These are phyloP conservation scores for Fusarium tanahbumbuense DNA, from an alignment of 2,329 filamentous ascomycete species.

Conservation along the genomic window DNA sequence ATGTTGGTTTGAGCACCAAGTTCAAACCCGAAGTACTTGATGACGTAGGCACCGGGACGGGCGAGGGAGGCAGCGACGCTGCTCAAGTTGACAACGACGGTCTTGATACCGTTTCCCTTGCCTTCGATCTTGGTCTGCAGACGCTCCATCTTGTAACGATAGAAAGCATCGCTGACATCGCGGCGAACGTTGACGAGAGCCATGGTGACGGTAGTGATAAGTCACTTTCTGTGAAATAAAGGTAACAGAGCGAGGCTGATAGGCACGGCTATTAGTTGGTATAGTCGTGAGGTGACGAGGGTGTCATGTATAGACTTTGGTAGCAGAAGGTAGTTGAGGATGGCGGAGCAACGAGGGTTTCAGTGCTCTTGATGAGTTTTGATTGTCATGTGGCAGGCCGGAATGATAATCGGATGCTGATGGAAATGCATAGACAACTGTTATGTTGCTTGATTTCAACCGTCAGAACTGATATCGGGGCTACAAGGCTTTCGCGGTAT, in stretches of 20 bases:
- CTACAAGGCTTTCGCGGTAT: constrained; percentile 95
- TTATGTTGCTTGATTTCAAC: constrained; percentile 70
- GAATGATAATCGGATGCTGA: constrained; percentile 60
- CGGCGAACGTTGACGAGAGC: constrained; percentile 98
- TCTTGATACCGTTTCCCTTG: constrained; percentile 99
- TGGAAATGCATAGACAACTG: constrained; percentile 68
- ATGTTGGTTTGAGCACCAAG: constrained; percentile 98
- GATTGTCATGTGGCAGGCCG: constrained; percentile 67
- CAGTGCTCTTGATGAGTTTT: constrained; percentile 66
- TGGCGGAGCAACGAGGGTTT: constrained; percentile 59
- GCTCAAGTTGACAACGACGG: constrained; percentile 93
- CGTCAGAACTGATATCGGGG: constrained; percentile 89
- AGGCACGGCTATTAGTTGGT: constrained; percentile 35
- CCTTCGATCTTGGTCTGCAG: constrained; percentile 99
- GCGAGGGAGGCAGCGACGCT: constrained; percentile 92
- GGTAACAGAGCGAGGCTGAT: constrained; percentile 31
- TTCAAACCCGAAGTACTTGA: constrained; percentile 99
- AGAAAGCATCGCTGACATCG: constrained; percentile 98
- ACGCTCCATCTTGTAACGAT: constrained; percentile 99
- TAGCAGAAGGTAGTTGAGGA: constrained; percentile 51
- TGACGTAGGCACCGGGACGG: constrained; percentile 92
- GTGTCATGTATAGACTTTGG: constrained; percentile 55
- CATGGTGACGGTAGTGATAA: constrained; percentile 74
- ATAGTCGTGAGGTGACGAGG: constrained; percentile 44
- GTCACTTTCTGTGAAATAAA: constrained; percentile 34